Conservation (phyloP, 2,329 filamentous ascomycete genomes). For the Calonectria honghensis region DNA sequence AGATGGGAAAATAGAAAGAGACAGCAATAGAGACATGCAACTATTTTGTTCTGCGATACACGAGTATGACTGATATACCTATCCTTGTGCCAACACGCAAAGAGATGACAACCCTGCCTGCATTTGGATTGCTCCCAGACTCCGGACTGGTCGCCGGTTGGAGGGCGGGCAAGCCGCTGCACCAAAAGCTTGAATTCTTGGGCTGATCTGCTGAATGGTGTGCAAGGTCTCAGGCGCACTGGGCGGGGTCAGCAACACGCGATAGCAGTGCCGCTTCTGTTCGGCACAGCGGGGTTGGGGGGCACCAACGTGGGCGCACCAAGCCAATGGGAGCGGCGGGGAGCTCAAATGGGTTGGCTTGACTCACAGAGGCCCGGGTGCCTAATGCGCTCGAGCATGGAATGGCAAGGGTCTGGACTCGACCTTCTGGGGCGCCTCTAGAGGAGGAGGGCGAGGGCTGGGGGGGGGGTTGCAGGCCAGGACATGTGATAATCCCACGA, state of each 20-base stretch:
- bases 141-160: slow-evolving; percentile 20
- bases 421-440: slow-evolving; percentile 1
- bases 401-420: slow-evolving; percentile 28
- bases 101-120: slow-evolving; percentile 18
- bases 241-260: slow-evolving; percentile 23
- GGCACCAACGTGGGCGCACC: slow-evolving; percentile 14
- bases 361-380: slow-evolving; percentile 16
- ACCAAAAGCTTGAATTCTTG: slow-evolving; percentile 7
- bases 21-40: background rate
- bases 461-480: slow-evolving; percentile 6
- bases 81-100: slow-evolving; percentile 20
- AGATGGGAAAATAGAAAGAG: slow-evolving; percentile 3
- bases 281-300: slow-evolving; percentile 18
- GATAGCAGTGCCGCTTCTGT: slow-evolving; percentile 16
- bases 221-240: slow-evolving; percentile 18
- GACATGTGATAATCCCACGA: slow-evolving; percentile 21
- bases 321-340: slow-evolving; percentile 6
- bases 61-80: slow-evolving; percentile 23
- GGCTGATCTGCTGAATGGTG: slow-evolving; percentile 12
- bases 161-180: slow-evolving; percentile 9
- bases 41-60: background rate
- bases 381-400: background rate
- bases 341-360: slow-evolving; percentile 14
- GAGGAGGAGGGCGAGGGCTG: background rate
- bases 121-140: background rate